Base-by-base conservation (phyloP, 2,329 filamentous ascomycete genomes). In the Aspergillus sergii region DNA sequence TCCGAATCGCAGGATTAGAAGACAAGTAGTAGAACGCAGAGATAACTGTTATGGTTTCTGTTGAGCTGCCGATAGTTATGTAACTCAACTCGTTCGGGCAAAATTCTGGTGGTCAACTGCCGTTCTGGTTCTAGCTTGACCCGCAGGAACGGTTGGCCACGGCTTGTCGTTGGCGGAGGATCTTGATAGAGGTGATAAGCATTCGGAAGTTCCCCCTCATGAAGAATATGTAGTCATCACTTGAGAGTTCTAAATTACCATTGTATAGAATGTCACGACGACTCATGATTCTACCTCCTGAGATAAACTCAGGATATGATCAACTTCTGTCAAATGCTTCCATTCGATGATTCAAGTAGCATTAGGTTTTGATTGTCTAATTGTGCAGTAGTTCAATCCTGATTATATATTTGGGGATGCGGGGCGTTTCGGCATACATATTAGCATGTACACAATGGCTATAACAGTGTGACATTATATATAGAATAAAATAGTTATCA, bases 81-180 rank as follows among this genome's bases (percentile, higher is more conserved):
- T 43, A 46, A 46, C 43, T 23, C 45, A n/a, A n/a, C 21, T 51
- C 6, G 5, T 30, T 39, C 36, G 7, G 30, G 43, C 23, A 58
- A 55, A 54, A 51, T 14, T 57, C 57, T 61, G 50, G 28, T 61
- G 51, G 61, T 53, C 48, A 34, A 57, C 34, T 63, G 51, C 58
- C 58, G 36, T 57, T 63, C 60, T 61, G 56, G 64, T 39, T 63
- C 58, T 65, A 63, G 61, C 50, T 57, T 57, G 61, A 61, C 64
- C 64, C 64, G 64, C 64, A 60, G 19, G 30, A 36, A 54, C 51
- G 51, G 21, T 54, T 28, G 43, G 43, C n/a, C 43, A 46, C 43
- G 43, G 43, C 11, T 46, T 46, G 11, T 57, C 63, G 36, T 60
- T 46, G 36, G 26, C 11, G 23, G 11, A 32, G 39, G 26, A 26